phyloP scores from a whole-genome alignment of 306 rosid species.

The Ammopiptanthus mongolicus region DNA sequence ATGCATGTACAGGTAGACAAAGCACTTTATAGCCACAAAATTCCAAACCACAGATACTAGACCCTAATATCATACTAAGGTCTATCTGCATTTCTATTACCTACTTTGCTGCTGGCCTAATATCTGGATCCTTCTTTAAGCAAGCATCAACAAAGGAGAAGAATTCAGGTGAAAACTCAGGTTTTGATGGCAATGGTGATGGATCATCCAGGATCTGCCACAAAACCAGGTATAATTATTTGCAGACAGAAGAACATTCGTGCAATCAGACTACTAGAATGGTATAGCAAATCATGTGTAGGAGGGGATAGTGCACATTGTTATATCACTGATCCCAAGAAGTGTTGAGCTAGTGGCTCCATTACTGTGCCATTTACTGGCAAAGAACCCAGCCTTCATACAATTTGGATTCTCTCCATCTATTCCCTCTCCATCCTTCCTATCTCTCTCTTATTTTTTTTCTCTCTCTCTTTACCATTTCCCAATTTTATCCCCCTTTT shows the following conservation, averaged over 20 bases:
- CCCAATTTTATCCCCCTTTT: no score
- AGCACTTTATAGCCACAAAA: no score
- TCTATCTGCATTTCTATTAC: slow-evolving; percentile 35
- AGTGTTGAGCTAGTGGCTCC: slow-evolving; percentile 1
- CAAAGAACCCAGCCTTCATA: not conserved
- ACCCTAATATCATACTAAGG: slow-evolving; percentile 2
- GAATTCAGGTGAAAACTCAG: slow-evolving; percentile 77
- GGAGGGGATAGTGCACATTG: not conserved
- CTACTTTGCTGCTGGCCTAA: slow-evolving; percentile 91
- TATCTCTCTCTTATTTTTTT: no score
- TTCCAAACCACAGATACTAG: no score
- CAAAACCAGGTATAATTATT: slow-evolving; percentile 17
- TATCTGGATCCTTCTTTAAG: slow-evolving; percentile 82
- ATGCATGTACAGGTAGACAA: no score
- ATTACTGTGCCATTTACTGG: not conserved
- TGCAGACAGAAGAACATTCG: not conserved
- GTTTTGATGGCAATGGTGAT: slow-evolving; percentile 81
- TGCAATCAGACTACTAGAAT: slow-evolving; percentile 4
- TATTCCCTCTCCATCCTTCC: no score
- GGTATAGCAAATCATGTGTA: not conserved
- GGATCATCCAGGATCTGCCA: slow-evolving; percentile 93
- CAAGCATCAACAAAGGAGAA: slow-evolving; percentile 88
- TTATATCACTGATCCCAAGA: not conserved
- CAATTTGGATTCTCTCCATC: no score
- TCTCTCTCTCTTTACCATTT: no score